Evolutionary conservation across 2,329 filamentous ascomycete genomes (phyloP).

Genomic region (Beauveria varroae): DNA sequence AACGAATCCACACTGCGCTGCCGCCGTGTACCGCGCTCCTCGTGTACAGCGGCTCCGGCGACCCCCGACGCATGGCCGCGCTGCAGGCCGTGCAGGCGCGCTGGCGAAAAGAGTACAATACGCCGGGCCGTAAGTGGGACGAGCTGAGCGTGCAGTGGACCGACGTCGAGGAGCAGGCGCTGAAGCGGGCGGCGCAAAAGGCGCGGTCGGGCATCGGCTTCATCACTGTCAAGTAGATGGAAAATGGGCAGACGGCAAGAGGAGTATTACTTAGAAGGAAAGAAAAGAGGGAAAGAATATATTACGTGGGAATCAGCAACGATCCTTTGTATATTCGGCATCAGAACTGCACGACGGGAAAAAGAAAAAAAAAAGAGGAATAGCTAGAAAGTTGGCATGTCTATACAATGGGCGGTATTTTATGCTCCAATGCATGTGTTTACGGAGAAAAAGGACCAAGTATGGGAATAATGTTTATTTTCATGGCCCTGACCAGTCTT

Average conservation of each 20-base stretch:
- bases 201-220: constrained; percentile 59
- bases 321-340: too few relatives aligned
- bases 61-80: constrained; percentile 58
- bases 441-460: background rate
- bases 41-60: constrained; percentile 58
- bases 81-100: constrained; percentile 53
- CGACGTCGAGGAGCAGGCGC: constrained; percentile 55
- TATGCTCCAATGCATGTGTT: background rate
- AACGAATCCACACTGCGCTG: constrained; percentile 48
- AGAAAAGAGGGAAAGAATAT: too few relatives aligned
- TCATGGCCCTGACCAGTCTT: background rate
- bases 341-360: background rate
- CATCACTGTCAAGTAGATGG: constrained; percentile 51
- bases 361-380: background rate
- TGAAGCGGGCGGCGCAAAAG: constrained; percentile 47
- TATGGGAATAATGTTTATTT: background rate
- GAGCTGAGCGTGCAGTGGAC: constrained; percentile 61
- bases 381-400: background rate
- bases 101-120: constrained; percentile 58
- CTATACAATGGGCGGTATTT: background rate
- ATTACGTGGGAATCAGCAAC: background rate
- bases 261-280: background rate
- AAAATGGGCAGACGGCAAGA: too few relatives aligned
- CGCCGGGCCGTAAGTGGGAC: constrained; percentile 57
- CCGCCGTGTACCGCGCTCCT: constrained; percentile 60